These are phyloP conservation scores for Byssochlamys sp. DNA, from an alignment of 2,329 filamentous ascomycete genomes.

Conservation along the genomic window DNA sequence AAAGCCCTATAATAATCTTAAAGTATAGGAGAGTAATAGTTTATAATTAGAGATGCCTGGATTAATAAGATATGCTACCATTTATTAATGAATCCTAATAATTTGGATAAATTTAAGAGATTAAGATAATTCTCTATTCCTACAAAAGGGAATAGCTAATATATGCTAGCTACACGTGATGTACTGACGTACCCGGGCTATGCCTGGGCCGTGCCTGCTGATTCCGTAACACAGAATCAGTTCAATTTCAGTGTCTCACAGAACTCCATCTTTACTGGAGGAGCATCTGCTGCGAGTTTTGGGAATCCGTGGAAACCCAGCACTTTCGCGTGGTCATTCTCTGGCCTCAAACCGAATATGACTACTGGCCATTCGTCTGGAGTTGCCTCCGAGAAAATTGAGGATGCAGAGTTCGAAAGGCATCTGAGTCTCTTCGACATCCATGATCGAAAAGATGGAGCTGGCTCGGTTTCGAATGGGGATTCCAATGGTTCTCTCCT, in stretches of 20 bases:
- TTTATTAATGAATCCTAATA: no score
- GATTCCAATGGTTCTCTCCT: not conserved
- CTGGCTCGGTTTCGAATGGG: not conserved
- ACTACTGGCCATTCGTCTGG: not conserved
- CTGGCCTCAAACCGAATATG: not conserved
- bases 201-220: no score
- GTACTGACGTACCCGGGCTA: no score
- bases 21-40: no score
- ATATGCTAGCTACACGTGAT: no score
- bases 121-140: no score
- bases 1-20: no score
- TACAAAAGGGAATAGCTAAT: no score
- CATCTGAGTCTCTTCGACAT: constrained; percentile 6
- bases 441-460: constrained; percentile 9
- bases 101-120: no score
- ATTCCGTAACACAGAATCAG: not conserved
- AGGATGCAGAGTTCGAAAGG: not conserved
- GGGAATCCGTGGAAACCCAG: not conserved
- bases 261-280: not conserved
- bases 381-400: not conserved
- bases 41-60: no score
- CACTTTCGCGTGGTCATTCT: not conserved
- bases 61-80: no score
- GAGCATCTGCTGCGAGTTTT: not conserved
- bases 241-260: not conserved